Evolutionary conservation across 768 basidiomycete species (phyloP).

Genomic region (Rhizopogon vinicolor): DNA sequence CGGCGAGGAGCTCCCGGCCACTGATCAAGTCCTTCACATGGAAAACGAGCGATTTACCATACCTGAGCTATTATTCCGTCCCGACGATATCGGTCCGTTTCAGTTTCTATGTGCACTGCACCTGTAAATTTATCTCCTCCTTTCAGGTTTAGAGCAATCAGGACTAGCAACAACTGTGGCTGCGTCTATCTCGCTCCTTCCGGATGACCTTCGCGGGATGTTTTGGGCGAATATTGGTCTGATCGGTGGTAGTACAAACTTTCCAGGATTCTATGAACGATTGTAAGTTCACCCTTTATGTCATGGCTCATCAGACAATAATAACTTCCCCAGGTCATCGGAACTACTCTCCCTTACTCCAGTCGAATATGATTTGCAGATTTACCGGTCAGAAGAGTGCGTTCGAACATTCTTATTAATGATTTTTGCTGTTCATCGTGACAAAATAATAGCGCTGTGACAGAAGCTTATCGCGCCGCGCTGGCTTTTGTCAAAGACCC

Average conservation of each 20-base stretch:
- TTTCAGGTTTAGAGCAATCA: slow-evolving; percentile 69
- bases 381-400: slow-evolving; percentile 73
- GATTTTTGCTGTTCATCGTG: slow-evolving; percentile 5
- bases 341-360: slow-evolving; percentile 83
- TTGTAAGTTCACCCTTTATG: slow-evolving; percentile 48
- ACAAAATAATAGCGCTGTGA: slow-evolving; percentile 47
- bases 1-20: slow-evolving; percentile 49
- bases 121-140: slow-evolving; percentile 5
- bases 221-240: slow-evolving; percentile 94
- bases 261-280: slow-evolving; percentile 69
- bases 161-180: slow-evolving; percentile 78
- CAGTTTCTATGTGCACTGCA: slow-evolving; percentile 6
- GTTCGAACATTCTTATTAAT: slow-evolving; percentile 25
- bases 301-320: slow-evolving; percentile 2
- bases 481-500: slow-evolving; percentile 50
- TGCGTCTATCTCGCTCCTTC: slow-evolving; percentile 68
- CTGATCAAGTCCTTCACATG: slow-evolving; percentile 75
- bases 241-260: slow-evolving; percentile 77
- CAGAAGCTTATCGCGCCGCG: slow-evolving; percentile 61
- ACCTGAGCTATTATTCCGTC: slow-evolving; percentile 90
- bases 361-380: slow-evolving; percentile 67
- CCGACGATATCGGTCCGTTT: slow-evolving; percentile 78
- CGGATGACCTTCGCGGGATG: slow-evolving; percentile 82
- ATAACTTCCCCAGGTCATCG: slow-evolving; percentile 42
- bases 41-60: slow-evolving; percentile 89